phyloP scores from a whole-genome alignment of 2,329 filamentous ascomycete genomes.

The Cladophialophora immunda region DNA sequence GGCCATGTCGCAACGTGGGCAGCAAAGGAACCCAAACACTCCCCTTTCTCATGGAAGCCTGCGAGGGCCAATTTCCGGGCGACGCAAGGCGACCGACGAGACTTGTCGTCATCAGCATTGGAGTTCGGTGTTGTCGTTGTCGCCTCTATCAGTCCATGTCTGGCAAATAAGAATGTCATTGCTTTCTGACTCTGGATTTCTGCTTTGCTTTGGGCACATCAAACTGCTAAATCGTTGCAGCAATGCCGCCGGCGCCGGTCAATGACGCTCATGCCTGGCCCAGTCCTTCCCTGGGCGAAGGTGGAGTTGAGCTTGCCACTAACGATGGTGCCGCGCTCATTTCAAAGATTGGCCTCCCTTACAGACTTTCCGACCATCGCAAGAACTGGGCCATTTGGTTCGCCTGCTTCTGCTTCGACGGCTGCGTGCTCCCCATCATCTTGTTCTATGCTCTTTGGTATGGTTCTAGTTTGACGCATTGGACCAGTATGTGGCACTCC shows the following conservation, averaged over 20 bases:
- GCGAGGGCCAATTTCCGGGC: not conserved
- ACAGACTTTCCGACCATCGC: not conserved
- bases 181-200: too few relatives aligned
- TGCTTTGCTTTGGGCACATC: too few relatives aligned
- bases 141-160: not conserved
- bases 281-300: not conserved
- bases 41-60: conserved; percentile 1
- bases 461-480: conserved; percentile 11
- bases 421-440: conserved; percentile 13
- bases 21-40: not conserved
- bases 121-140: not conserved
- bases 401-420: conserved; percentile 14
- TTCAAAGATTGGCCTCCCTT: conserved; percentile 3
- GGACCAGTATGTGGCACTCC: not conserved
- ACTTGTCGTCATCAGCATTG: not conserved
- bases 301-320: not conserved
- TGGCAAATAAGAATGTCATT: not conserved
- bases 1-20: conserved; percentile 9
- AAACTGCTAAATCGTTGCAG: not conserved
- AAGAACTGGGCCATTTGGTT: conserved; percentile 14
- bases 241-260: not conserved
- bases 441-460: conserved; percentile 13
- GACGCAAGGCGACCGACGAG: not conserved
- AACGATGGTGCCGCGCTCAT: not conserved
- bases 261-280: not conserved